Conservation (phyloP, 139 green algal species). For the Chlorella sp. region DNA sequence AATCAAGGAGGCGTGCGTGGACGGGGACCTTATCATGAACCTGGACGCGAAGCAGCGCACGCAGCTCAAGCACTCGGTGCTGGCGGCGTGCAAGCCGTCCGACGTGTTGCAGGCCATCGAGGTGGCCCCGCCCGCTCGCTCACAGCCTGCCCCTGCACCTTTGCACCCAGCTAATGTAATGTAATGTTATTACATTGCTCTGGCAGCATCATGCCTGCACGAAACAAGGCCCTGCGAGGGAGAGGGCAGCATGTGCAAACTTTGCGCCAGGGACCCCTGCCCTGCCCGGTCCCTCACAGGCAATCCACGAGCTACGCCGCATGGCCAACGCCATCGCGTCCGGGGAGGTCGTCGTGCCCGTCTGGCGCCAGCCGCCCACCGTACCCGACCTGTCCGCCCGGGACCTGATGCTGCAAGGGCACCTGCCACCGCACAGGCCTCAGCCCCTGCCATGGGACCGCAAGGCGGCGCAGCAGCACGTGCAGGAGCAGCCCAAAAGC, state of each 20-base stretch:
- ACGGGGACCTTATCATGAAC: neutral
- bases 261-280: too few relatives aligned
- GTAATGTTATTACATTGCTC: too few relatives aligned
- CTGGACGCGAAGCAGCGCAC: neutral
- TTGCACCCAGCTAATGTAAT: too few relatives aligned
- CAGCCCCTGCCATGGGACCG: neutral
- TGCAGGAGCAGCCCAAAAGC: neutral
- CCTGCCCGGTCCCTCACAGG: too few relatives aligned
- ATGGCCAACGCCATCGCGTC: neutral
- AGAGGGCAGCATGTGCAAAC: too few relatives aligned
- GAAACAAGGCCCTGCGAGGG: too few relatives aligned
- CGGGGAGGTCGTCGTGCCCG: conserved; percentile 1
- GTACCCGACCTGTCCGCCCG: neutral
- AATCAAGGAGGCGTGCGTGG: neutral
- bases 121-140: too few relatives aligned
- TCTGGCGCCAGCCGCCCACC: neutral
- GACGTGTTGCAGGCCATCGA: too few relatives aligned
- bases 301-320: neutral
- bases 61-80: too few relatives aligned
- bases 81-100: too few relatives aligned
- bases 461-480: neutral
- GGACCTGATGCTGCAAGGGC: neutral
- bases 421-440: neutral
- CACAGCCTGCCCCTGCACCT: too few relatives aligned
- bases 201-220: too few relatives aligned